phyloP scores from a whole-genome alignment of 768 basidiomycete genomes.

The Mycena floridula region DNA sequence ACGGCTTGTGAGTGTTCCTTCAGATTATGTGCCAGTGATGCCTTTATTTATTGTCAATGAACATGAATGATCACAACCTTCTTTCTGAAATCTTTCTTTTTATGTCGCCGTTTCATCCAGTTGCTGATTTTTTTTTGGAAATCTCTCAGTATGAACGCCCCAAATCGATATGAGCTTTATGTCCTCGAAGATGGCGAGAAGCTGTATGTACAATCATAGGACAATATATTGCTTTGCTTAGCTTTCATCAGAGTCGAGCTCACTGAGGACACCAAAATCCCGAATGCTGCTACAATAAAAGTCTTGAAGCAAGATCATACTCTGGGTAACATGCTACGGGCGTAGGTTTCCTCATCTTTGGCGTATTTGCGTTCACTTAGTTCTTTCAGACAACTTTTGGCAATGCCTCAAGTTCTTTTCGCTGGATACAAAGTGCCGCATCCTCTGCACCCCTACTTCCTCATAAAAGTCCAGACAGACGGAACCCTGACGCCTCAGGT shows the following conservation, averaged over 20 bases:
- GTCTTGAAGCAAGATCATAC: constrained; percentile 98
- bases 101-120: constrained; percentile 1
- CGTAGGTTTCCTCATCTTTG: constrained; percentile 42
- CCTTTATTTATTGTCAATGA: constrained; percentile 78
- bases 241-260: constrained; percentile 65
- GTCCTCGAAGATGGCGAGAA: constrained; percentile 92
- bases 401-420: constrained; percentile 84
- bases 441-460: constrained; percentile 89
- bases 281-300: constrained; percentile 93
- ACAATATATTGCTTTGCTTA: background rate
- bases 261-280: constrained; percentile 94
- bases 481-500: constrained; percentile 77
- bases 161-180: constrained; percentile 86
- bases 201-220: constrained; percentile 53
- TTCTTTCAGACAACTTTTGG: constrained; percentile 72
- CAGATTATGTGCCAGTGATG: too few species aligned
- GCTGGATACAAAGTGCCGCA: constrained; percentile 98
- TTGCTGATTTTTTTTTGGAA: background rate
- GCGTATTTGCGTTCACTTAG: constrained; percentile 2
- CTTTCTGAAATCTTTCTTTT: constrained; percentile 33
- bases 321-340: constrained; percentile 91
- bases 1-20: too few species aligned
- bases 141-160: constrained; percentile 72
- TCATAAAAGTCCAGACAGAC: constrained; percentile 95
- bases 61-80: constrained; percentile 41